Evolutionary conservation across 441 rosid genomes (phyloP).

Genomic region (Mallotus repandus): DNA sequence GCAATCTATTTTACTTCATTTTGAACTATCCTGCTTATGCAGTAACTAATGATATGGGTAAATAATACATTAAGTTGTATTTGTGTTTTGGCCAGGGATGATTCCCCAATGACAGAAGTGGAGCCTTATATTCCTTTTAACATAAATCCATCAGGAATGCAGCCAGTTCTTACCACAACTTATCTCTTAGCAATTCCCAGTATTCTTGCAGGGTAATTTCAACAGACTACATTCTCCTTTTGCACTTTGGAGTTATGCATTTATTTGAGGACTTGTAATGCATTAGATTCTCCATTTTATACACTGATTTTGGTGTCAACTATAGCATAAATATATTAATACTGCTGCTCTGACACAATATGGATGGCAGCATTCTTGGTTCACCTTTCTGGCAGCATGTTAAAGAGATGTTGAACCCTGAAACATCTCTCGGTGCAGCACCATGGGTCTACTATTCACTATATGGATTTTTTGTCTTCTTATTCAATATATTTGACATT

Average conservation of each 20-base stretch:
- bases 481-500: constrained; percentile 93
- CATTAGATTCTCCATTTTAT: constrained; percentile 9
- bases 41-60: constrained; percentile 7
- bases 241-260: background rate
- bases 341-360: constrained; percentile 25
- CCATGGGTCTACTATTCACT: constrained; percentile 92
- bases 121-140: constrained; percentile 95
- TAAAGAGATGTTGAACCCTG: constrained; percentile 86
- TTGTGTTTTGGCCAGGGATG: constrained; percentile 60
- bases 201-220: constrained; percentile 80
- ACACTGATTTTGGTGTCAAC: too few relatives aligned
- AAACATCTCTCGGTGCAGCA: constrained; percentile 78
- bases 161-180: constrained; percentile 87
- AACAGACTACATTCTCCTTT: constrained; percentile 1
- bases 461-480: constrained; percentile 82
- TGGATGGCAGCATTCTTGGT: constrained; percentile 61
- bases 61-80: constrained; percentile 11
- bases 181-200: constrained; percentile 88
- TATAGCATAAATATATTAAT: too few relatives aligned
- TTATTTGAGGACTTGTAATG: constrained; percentile 5
- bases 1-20: too few relatives aligned
- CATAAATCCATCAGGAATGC: constrained; percentile 97
- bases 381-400: constrained; percentile 76
- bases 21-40: constrained; percentile 13
- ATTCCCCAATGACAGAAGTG: constrained; percentile 86